Base-by-base conservation (phyloP, 441 rosid genomes). In the Bruguiera hainesii region DNA sequence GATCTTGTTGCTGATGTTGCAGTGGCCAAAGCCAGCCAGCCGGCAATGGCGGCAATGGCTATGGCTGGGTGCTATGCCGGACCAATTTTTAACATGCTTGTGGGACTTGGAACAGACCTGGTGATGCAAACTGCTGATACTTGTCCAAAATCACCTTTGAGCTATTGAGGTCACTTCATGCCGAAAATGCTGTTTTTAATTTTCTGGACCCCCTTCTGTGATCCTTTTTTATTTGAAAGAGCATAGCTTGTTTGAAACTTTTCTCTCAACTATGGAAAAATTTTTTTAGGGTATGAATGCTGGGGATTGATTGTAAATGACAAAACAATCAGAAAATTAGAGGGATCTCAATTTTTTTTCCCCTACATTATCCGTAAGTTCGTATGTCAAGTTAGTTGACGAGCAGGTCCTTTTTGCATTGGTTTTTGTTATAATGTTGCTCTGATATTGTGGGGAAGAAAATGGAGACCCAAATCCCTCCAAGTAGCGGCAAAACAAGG, bases 1-100 rank as follows among this genome's bases (percentile, higher is more conserved):
- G 98, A 94, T 71, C 96, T 94, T 60, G 96, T 91, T 52, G 97
- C 96, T 11, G 97, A 93, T 37, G 93, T 93, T 16, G 96, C 98
- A 10, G 88, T 93, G 30, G 98, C 98, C 64, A 93, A 84, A 80
- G 95, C 97, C 0, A 97, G 98, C 35, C 88, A 93, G 65, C 98
- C 98, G n/a, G 88, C 90, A 33, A 91, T 94, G 98, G 98, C 98
- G n/a, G 88, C 90, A 33, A 91, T 94, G 98, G 98, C 98, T 15
- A 91, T 94, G 96, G 96, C 98, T n/a, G 97, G 96, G 35, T 94
- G 98, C 79, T 94, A 89, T 60, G 97, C 93, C 0, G 93, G 98
- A 52, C 97, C 97, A 7, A 94, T 91, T 96, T 89, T 94, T 70
- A 94, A 94, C 76, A 91, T 94, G 97, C 96, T 91, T 58, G 90